Base-by-base conservation (phyloP, 2,329 filamentous ascomycete genomes). In the Aspergillus ochraceoroseus region DNA sequence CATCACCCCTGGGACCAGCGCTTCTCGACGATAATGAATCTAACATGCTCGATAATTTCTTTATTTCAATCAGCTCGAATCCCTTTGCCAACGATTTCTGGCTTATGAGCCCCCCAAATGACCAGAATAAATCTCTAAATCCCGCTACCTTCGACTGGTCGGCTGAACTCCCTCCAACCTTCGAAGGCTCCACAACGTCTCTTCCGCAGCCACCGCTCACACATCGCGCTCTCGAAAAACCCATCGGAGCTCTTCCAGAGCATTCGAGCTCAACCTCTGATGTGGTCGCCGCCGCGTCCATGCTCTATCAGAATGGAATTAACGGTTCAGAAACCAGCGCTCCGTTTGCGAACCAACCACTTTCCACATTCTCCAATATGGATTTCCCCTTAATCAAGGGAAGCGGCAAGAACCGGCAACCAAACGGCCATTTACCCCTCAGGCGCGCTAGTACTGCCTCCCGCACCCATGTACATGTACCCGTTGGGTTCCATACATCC, bases 121-220 rank as follows among this genome's bases (percentile, higher is more conserved):
- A 37, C 8, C 53, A 23, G 51, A 58, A 56, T 32, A 65, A 63
- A 43, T 32, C 55, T 2, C 45, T 54, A 6, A 53, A 53, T 7
- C 18, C 51, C 7, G 43, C 58, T 23, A 55, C 56, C 14, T 57
- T 68, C 22, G 62, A 65, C 32, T 70, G 65, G 65, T 48, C 59
- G 17, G 55, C 60, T 13, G 76, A 79, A 43, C 65, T 83, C 13
- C 81, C 80, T 4, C 80, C 80, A 1, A 73, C 73, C 33, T 79
- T 84, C 49, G 76, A 85, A 65, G 80, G 80, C 35, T 78, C 80
- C 8, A 70, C 76, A 1, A 82, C 80, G 13, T 82, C 79, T 2
- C 76, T 77, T 48, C 79, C 79, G 12, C 73, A 77, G 34, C 74
- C 76, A 23, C 64, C 62, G 2, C 48, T 57, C 15, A 48, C 57